Evolutionary conservation across 2,329 filamentous ascomycete genomes (phyloP), one percentile per base, ranked within the genome.

Genomic region (Fusarium succisae): DNA sequence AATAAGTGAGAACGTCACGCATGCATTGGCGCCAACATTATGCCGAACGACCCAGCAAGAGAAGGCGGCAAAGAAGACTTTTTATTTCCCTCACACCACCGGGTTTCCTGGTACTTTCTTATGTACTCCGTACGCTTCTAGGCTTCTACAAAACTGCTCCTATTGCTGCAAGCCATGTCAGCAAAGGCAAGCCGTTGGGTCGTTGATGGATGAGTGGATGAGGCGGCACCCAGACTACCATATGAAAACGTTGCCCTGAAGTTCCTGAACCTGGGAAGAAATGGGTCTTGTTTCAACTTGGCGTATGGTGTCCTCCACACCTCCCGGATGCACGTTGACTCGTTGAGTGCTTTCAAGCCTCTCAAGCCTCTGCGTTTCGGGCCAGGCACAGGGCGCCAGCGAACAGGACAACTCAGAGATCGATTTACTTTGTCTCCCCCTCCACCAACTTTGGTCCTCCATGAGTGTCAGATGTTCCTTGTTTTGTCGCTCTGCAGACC

Each of bases 241-340:
- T 35, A 15, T 35, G 14, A 35, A 15, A 35, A 64, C 57, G 50
- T 58, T 64, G 56, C 53, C 56, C 48, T 74, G 26, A 26, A 26
- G 26, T 26, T 26, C 26, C 26, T 26, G 60, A 73, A 39, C 65
- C 69, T 45, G 68, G 66, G 54, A 72, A 56, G 39, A 73, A 72
- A 58, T 58, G 72, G 72, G 61, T 54, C 72, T 63, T 62, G 72
- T 74, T 74, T 74, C 72, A 74, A 74, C 72, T 72, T 62, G 60
- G 63, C 56, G 53, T 50, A 65, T 56, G 59, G 68, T 32, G 64
- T 50, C 60, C 72, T 74, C 72, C 72, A 72, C 72, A 74, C 68
- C 56, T 72, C 56, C 60, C 53, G 17, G 72, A 63, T 56, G 72
- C 56, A 72, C 24, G 56, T 67, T 65, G 63, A 70, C 67, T 74